These are phyloP conservation scores for Coemansia sp. DNA, from an alignment of 192 early-diverging fungal genomes.

Conservation along the genomic window DNA sequence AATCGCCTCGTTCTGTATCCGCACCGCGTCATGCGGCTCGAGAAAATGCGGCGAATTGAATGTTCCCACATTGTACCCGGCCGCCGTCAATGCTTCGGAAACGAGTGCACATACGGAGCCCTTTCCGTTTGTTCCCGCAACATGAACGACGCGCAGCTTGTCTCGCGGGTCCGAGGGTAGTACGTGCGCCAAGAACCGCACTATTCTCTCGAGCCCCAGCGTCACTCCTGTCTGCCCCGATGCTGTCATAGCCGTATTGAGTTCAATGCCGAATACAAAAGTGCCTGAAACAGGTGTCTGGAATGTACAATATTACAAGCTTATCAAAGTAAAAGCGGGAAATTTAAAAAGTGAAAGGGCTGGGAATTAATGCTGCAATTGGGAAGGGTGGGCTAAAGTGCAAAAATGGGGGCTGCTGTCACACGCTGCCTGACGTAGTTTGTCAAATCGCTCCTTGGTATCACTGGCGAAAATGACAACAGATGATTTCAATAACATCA, in stretches of 20 bases:
- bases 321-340: background rate
- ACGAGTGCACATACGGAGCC: constrained; percentile 73
- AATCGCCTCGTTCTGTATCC: constrained; percentile 60
- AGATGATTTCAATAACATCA: constrained; percentile 60
- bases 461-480: constrained; percentile 18
- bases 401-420: too few species aligned
- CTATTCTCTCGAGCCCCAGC: constrained; percentile 55
- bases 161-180: constrained; percentile 56
- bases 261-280: background rate
- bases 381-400: too few species aligned
- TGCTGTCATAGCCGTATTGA: background rate
- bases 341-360: too few species aligned
- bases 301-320: background rate
- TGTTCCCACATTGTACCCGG: constrained; percentile 56
- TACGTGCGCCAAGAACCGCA: constrained; percentile 46
- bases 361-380: too few species aligned
- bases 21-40: constrained; percentile 62
- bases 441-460: too few species aligned
- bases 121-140: constrained; percentile 90
- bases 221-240: constrained; percentile 23
- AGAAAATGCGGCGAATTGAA: constrained; percentile 84
- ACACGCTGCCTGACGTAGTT: too few species aligned
- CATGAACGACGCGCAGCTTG: constrained; percentile 65
- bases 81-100: constrained; percentile 34
- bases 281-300: background rate